Evolutionary conservation across 768 basidiomycete genomes (phyloP).

Genomic region (Termitomyces sp.): DNA sequence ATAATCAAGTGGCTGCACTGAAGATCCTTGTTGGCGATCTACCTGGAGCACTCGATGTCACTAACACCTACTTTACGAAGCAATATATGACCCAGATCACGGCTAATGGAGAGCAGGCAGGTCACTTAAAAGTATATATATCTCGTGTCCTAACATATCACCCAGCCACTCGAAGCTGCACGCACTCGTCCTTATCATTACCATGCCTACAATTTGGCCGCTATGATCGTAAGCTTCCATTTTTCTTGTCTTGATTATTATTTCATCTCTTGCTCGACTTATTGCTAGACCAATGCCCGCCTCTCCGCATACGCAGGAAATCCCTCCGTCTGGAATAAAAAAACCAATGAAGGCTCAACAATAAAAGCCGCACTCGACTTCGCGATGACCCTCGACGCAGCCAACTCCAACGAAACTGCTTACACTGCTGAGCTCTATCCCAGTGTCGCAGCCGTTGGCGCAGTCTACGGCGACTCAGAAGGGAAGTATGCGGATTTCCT

Average conservation of each 20-base stretch:
- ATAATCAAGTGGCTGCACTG: conserved; percentile 51
- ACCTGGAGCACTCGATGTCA: conserved; percentile 38
- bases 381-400: not conserved
- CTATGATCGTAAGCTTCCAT: conserved; percentile 50
- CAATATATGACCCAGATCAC: conserved; percentile 49
- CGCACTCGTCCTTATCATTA: conserved; percentile 66
- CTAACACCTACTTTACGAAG: conserved; percentile 43
- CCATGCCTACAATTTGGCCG: conserved; percentile 60
- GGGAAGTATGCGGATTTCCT: conserved; percentile 50
- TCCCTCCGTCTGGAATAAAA: conserved; percentile 43
- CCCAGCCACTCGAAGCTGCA: conserved; percentile 55
- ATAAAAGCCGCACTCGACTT: conserved; percentile 37
- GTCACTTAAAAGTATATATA: not conserved
- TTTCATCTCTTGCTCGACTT: not conserved
- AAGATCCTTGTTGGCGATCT: conserved; percentile 49
- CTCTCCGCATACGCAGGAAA: conserved; percentile 42
- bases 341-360: conserved; percentile 42
- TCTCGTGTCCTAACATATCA: not conserved
- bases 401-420: conserved; percentile 21
- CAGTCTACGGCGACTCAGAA: conserved; percentile 56
- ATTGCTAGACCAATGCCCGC: conserved; percentile 47
- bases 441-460: conserved; percentile 49
- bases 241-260: not conserved
- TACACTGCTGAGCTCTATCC: conserved; percentile 49
- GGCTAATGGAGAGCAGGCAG: conserved; percentile 52